Base-by-base conservation (phyloP, 768 basidiomycete genomes). In the Dioszegia hungarica region DNA sequence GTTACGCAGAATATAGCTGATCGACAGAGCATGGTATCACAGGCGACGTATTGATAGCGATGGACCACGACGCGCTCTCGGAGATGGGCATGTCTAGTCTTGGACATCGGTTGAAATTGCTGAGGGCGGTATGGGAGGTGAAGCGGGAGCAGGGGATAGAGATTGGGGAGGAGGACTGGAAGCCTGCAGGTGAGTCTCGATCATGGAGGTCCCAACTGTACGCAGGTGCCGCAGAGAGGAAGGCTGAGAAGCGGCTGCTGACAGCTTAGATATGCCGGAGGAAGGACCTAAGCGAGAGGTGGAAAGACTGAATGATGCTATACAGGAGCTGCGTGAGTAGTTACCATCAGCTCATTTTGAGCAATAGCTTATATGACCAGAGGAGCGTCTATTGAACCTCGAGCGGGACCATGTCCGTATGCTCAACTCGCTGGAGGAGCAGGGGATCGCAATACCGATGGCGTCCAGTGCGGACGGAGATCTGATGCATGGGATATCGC, bases 111-210 rank as follows among this genome's bases (percentile, higher is more conserved):
- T 78, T 99, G 33, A 81, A 88, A 40, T 90, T 98, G 61, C 85
- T 98, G 74, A 93, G 91, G 76, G 86, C 88, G 45, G 85, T 97
- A 56, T 98, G 95, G 78, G 84, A 84, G 51, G 79, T 89, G 67
- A 99, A 99, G 80, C 77, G 92, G 49, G 84, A 84, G 1, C 82
- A 93, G 69, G 85, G 85, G 60, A 80, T 99, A 19, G 61, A 66
- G 22, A 29, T 73, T 9, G 69, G 63, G 24, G 65, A 68, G 44
- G 72, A 73, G 22, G 72, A 73, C 33, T 73, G 72, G 72, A 60
- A 54, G 36, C 72, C 72, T 22, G 58, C 59, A 58, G 66, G 70
- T 72, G 44, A 40, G 64, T 27, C 27, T 27, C 24, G n/a, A n/a
- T n/a, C n/a, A n/a, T n/a, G 27, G 22, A 20, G 17, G 20, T 6